A percentile compares a stretch with the other conserved stretches of the same genome.
Conservation (phyloP, 176 grass and related monocot species). For the Carex myosuroides region DNA sequence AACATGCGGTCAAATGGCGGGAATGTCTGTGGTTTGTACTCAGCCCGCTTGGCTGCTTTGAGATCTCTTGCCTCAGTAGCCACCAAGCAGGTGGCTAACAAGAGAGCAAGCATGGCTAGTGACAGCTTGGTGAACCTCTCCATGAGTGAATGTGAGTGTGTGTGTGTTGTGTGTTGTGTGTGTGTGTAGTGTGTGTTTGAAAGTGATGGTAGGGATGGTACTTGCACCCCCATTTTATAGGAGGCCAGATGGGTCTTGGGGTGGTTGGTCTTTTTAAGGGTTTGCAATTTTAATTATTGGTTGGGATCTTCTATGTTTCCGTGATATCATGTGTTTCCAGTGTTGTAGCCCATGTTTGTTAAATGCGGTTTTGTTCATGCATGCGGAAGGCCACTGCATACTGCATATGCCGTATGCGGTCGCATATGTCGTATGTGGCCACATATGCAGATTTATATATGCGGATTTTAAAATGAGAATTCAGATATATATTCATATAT, state of each 20-base stretch:
- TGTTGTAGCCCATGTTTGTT: background rate
- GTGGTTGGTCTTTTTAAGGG: conserved; percentile 17
- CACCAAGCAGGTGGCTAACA: conserved; percentile 31
- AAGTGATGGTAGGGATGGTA: background rate
- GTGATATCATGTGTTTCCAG: background rate
- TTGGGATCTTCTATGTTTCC: background rate
- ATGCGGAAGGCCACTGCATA: no score
- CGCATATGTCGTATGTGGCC: no score
- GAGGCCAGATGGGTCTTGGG: background rate
- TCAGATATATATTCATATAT: no score
- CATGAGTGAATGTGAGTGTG: conserved; percentile 27
- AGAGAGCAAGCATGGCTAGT: conserved; percentile 23
- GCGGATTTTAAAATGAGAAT: no score
- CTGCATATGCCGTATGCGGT: no score
- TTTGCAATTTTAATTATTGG: conserved; percentile 3
- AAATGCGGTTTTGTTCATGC: no score
- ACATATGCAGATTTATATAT: no score
- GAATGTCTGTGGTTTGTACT: conserved; percentile 49
- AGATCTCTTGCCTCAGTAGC: conserved; percentile 50
- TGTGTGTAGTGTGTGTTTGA: background rate
- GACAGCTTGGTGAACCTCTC: conserved; percentile 42
- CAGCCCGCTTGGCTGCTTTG: conserved; percentile 25
- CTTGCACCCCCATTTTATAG: conserved; percentile 1
- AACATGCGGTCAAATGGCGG: conserved; percentile 35
- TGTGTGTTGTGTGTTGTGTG: background rate